phyloP scores from a whole-genome alignment of 2,329 filamentous ascomycete species.

The Fusarium setosum region DNA sequence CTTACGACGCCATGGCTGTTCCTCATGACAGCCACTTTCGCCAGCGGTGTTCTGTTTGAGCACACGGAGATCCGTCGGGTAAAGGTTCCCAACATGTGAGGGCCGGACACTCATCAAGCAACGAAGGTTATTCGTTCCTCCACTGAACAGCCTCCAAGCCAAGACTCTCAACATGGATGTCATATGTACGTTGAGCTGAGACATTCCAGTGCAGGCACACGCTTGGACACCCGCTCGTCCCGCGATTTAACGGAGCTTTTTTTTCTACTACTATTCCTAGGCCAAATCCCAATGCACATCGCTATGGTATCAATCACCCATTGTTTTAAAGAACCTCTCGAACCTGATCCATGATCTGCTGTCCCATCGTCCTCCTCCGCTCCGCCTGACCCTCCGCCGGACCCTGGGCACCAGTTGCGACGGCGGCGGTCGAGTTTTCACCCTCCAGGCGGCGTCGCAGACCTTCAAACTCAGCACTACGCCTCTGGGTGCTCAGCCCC shows the following conservation, averaged over 20 bases:
- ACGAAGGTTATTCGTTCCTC: slow-evolving; percentile 6
- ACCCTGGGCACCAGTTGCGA: slow-evolving; percentile 57
- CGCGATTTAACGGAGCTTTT: slow-evolving; percentile 15
- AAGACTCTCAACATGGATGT: not conserved
- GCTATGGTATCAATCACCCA: slow-evolving; percentile 1
- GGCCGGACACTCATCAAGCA: not conserved
- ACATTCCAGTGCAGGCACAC: slow-evolving; percentile 13
- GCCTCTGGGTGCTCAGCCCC: slow-evolving; percentile 66
- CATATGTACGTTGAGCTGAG: slow-evolving; percentile 7
- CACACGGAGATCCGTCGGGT: not conserved
- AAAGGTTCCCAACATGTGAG: slow-evolving; percentile 2
- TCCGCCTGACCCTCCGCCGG: slow-evolving; percentile 59
- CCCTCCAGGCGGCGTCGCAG: slow-evolving; percentile 71
- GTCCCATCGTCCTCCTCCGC: slow-evolving; percentile 68
- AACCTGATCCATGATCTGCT: slow-evolving; percentile 73
- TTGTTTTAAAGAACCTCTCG: slow-evolving; percentile 49
- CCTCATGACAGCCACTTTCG: slow-evolving; percentile 14
- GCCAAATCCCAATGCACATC: not conserved
- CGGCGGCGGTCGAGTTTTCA: slow-evolving; percentile 59
- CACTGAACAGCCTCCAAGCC: not conserved
- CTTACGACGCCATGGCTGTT: slow-evolving; percentile 22
- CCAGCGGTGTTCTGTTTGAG: not conserved
- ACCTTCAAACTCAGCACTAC: slow-evolving; percentile 72
- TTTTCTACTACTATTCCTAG: not conserved
- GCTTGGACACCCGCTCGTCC: slow-evolving; percentile 8